Evolutionary conservation across 768 basidiomycete genomes (phyloP), one percentile per base, ranked within the genome.

Genomic region (Calocybe cyanea): DNA sequence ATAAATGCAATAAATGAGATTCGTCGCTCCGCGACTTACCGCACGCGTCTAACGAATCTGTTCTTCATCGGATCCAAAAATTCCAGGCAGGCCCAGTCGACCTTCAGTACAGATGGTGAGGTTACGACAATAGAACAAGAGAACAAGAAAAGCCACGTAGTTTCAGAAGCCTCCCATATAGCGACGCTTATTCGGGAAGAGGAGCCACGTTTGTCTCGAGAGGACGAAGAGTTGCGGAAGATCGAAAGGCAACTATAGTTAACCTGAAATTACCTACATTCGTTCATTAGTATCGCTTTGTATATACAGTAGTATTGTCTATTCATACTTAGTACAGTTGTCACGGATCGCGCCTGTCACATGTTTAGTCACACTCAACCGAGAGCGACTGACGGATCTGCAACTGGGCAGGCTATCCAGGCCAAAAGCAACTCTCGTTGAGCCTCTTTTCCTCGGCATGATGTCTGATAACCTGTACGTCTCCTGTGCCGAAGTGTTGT

Each of bases 401-500:
- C n/a, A n/a, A n/a, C n/a, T n/a, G n/a, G n/a, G n/a, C n/a, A n/a
- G n/a, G n/a, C n/a, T n/a, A n/a, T n/a, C n/a, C n/a, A n/a, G n/a
- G n/a, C n/a, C n/a, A n/a, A n/a, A n/a, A n/a, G n/a, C n/a, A n/a
- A n/a, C n/a, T n/a, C n/a, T n/a, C n/a, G n/a, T n/a, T n/a, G n/a
- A n/a, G n/a, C n/a, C n/a, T n/a, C n/a, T n/a, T n/a, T n/a, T n/a
- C n/a, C n/a, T n/a, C n/a, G n/a, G n/a, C 5, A 36, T 20, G 15
- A 78, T 79, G 77, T 57, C 75, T 15, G 72, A 78, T 14, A 59
- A 68, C 7, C 70, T 87, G 9, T 87, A 81, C 55, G 68, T 70
- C n/a, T 72, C 80, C 7, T 86, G 76, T 55, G 86, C 86, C 2
- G 78, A 87, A 48, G 82, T 85, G 13, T 74, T 87, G 8, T 66